These are phyloP conservation scores for Leptomonas pyrrhocoris DNA, from an alignment of 208 protist genomes.

Conservation along the genomic window DNA sequence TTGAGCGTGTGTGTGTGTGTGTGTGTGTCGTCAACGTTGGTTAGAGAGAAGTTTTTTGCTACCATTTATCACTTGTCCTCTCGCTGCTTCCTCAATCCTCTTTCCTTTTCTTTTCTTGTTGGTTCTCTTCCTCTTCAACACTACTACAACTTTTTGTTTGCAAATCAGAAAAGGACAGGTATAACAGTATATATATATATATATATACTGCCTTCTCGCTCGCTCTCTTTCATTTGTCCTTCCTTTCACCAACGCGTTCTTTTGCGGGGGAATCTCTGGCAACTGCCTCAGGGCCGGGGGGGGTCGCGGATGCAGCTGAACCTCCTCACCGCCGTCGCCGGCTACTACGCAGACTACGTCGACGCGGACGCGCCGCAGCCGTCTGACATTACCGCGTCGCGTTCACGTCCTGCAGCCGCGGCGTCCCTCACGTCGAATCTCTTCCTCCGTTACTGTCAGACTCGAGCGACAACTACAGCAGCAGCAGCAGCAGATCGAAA, in stretches of 20 bases:
- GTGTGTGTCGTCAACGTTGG: no score
- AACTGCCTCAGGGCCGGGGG: no score
- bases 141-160: not conserved
- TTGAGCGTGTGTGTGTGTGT: conserved; percentile 2
- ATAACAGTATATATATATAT: no score
- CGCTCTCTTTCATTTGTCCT: not conserved
- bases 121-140: not conserved
- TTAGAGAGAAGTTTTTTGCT: no score
- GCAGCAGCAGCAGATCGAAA: not conserved
- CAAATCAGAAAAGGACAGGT: not conserved
- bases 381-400: not conserved
- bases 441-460: conserved; percentile 9
- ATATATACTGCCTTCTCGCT: not conserved
- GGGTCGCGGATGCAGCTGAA: no score
- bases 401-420: not conserved
- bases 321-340: not conserved
- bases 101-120: no score
- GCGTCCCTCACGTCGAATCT: conserved; percentile 9
- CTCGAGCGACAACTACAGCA: not conserved
- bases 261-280: not conserved
- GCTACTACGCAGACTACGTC: conserved; percentile 14
- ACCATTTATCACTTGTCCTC: no score
- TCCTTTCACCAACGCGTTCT: not conserved
- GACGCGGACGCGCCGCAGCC: conserved; percentile 5
- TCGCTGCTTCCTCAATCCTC: no score